Base-by-base conservation (phyloP, 768 basidiomycete species). In the Asterophora parasitica region DNA sequence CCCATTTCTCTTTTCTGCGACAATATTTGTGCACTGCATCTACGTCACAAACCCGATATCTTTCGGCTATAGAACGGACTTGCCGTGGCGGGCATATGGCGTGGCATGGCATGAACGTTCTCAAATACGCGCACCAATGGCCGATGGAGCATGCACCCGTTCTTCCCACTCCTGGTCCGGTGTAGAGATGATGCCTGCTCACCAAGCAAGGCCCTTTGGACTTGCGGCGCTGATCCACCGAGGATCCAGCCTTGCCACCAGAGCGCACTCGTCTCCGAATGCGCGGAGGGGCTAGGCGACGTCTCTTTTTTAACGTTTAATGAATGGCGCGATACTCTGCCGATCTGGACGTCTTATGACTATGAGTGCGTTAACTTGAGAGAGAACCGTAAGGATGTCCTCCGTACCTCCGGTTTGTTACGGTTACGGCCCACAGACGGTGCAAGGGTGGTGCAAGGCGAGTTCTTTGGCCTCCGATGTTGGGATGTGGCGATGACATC, bases 11-110 rank as follows among this genome's bases (percentile, higher is more conserved):
- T 31, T 10, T 23, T 23, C 23, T 23, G 6, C 23, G 23, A 31
- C 12, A 31, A 8, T 8, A 4, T 10, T 31, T 31, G 30, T 31
- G 12, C 23, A 23, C 6, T 23, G 6, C 23, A 23, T 23, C 23
- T 23, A 23, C 23, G 23, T 3, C 23, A 23, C 30, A 31, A 31
- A 31, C 8, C 9, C 30, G 30, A 31, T 48, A 47, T 54, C 53
- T 48, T 50, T 54, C 53, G 49, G 53, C 13, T 13, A 26, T 44
- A 45, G 41, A 41, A n/a, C 34, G 40, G 41, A n/a, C 34, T 37
- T 36, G 47, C 32, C 47, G 23, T 23, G 23, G 23, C 23, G 23
- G 23, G 23, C n/a, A n/a, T n/a, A n/a, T n/a, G n/a, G n/a, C n/a
- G n/a, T n/a, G n/a, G n/a, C n/a, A n/a, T 23, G 23, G 23, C 26